Evolutionary conservation across 192 early-diverging fungal species (phyloP), one percentile per base, ranked within the genome.

Genomic region (Thamnidium elegans): DNA sequence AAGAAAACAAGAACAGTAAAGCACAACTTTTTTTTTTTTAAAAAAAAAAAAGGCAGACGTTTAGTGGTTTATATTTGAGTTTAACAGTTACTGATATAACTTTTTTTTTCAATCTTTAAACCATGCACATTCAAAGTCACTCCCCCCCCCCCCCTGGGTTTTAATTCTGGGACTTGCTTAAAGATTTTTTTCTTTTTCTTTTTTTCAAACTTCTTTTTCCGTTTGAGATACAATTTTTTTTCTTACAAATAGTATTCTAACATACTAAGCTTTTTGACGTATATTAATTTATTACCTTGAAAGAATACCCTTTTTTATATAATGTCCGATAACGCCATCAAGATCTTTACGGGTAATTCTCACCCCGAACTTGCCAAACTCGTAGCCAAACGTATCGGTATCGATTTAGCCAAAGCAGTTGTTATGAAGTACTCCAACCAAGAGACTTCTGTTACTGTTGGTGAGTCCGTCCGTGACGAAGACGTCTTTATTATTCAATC

Each of bases 401-500:
- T 92, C n/a, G 89, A 93, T 23, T 85, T 98, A 55, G 92, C 89
- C 71, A 95, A 95, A 64, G 95, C 90, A 62, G 87, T 91, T 11
- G 95, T 98, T 20, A 73, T 90, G 80, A 98, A 98, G 82, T 97
- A 96, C 87, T 94, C 92, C 20, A 98, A 98, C 83, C 91, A 95
- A 81, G 96, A 98, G 72, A 98, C 96, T 14, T 70, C 66, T 14
- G 63, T 71, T 7, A 69, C 62, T n/a, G 76, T 81, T 74, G 94
- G 92, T 30, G 90, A 90, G 56, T 97, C 95, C 39, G 95, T 99
- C 58, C 92, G 97, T 63, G 89, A 97, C 54, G 88, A 95, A 74
- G 95, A 97, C 77, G 94, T 97, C 23, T 97, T 87, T 75, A 91
- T 99, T 70, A 91, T 99, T 74, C 95, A 97, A 78, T 94, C 91